Evolutionary conservation across 1,284 basidiomycete species (phyloP), one percentile per base, ranked within the genome.

Genomic region (Ustilago vetiveriae): DNA sequence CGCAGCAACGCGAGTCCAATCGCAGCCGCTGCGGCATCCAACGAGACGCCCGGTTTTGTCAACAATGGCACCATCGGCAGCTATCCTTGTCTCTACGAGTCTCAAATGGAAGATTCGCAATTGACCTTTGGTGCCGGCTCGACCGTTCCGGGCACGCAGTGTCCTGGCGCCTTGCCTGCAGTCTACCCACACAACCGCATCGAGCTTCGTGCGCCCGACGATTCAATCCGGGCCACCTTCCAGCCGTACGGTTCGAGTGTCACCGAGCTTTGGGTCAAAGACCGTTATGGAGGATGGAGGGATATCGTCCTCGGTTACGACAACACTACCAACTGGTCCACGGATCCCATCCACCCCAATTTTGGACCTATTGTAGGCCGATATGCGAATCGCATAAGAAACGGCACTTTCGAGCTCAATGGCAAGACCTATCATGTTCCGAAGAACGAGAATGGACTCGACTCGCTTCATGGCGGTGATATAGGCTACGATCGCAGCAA

Each of bases 311-410:
- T 70, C 16, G 66, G 75, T 55, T 81, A 75, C 43, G 79, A 82
- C 52, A 79, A 82, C 60, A 75, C 64, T 24, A 78, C 78, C 26
- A 72, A 74, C 26, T 81, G 80, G 63, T 63, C 60, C 6, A 63
- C 69, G 11, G 78, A 80, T 35, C 59, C 72, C 2, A 60, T 65
- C 16, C 79, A 80, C 49, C 73, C 79, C 21, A 73, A 79, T 51
- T 81, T 82, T 30, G 71, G 73, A 1, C 75, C 76, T 11, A 52
- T 74, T 24, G 75, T 78, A 7, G 76, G 76, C 17, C 63, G 76
- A 16, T 79, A 77, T 38, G 75, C 75, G 24, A 79, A 77, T 44
- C 67, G 76, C 23, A 79, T 79, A 73, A 77, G 72, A 71, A 79
- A 79, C 51, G 76, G 76, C 11, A 77, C 76, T 10, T 79, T 76